Evolutionary conservation across 2,329 filamentous ascomycete species (phyloP).

Genomic region (Aspergillus unguis): DNA sequence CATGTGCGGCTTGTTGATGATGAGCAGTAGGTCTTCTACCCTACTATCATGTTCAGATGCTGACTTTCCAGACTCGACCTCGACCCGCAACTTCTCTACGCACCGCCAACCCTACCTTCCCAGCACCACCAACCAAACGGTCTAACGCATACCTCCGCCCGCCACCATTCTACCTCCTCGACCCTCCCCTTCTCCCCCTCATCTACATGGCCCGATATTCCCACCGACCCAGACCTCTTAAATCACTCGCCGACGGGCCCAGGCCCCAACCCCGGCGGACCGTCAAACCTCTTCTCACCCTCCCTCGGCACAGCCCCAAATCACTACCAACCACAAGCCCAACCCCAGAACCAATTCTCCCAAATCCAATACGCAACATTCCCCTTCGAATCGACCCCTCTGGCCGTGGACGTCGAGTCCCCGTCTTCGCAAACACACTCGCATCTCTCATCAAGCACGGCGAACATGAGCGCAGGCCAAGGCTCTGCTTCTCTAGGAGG

Average conservation of each 20-base stretch:
- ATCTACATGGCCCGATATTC: conserved; percentile 19
- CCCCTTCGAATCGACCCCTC: conserved; percentile 31
- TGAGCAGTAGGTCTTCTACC: conserved; percentile 37
- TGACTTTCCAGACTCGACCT: conserved; percentile 16
- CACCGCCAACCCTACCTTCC: conserved; percentile 1
- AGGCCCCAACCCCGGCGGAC: neutral
- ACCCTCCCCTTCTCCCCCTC: conserved; percentile 19
- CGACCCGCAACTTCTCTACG: conserved; percentile 18
- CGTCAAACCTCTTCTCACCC: conserved; percentile 39
- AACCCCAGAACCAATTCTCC: conserved; percentile 23
- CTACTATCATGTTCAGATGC: neutral
- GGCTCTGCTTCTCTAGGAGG: no score
- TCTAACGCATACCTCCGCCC: conserved; percentile 13
- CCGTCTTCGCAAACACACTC: neutral
- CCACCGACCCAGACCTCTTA: conserved; percentile 10
- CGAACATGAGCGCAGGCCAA: conserved; percentile 25
- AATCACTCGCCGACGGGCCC: neutral
- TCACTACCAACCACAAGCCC: conserved; percentile 26
- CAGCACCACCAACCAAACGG: conserved; percentile 3
- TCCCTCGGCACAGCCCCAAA: conserved; percentile 31
- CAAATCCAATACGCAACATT: conserved; percentile 33
- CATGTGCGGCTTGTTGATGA: conserved; percentile 69
- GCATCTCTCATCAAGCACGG: conserved; percentile 16
- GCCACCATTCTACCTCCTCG: conserved; percentile 5
- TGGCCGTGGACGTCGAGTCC: conserved; percentile 17